These are phyloP conservation scores for Phyllosticta paracitricarpa DNA, from an alignment of 2,329 filamentous ascomycete genomes.

Conservation along the genomic window DNA sequence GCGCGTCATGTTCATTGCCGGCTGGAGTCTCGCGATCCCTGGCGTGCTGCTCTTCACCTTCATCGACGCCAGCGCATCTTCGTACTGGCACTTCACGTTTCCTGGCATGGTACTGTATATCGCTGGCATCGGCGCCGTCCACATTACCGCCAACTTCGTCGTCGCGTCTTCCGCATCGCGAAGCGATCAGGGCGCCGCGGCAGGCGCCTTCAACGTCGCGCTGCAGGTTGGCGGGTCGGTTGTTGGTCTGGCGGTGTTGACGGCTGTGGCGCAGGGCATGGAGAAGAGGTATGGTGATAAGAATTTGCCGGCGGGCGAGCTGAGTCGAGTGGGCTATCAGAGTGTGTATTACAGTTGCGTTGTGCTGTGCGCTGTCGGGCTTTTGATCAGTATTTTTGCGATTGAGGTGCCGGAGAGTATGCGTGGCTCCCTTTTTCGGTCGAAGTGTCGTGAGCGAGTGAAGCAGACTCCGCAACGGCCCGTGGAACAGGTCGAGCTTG, in stretches of 20 bases:
- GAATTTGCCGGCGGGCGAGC: not conserved
- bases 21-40: slow-evolving; percentile 1
- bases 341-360: too few relatives aligned
- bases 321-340: too few relatives aligned
- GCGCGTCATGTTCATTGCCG: slow-evolving; percentile 5
- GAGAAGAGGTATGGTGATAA: not conserved
- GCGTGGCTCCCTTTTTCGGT: not conserved
- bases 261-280: slow-evolving; percentile 5
- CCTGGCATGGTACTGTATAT: slow-evolving; percentile 9
- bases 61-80: not conserved
- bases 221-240: slow-evolving; percentile 9
- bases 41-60: slow-evolving; percentile 8
- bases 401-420: slow-evolving; percentile 3
- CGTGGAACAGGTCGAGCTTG: too few relatives aligned
- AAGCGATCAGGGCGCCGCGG: slow-evolving; percentile 9
- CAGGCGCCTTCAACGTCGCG: slow-evolving; percentile 10
- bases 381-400: slow-evolving; percentile 2
- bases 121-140: slow-evolving; percentile 9
- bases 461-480: too few relatives aligned
- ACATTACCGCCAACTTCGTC: slow-evolving; percentile 9
- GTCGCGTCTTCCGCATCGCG: not conserved
- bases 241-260: slow-evolving; percentile 4
- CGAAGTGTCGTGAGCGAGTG: too few relatives aligned
- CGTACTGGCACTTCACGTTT: slow-evolving; percentile 3
- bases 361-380: not conserved